Evolutionary conservation across 1,284 basidiomycete genomes (phyloP), one percentile per base, ranked within the genome.

Genomic region (Melampsora americana): DNA sequence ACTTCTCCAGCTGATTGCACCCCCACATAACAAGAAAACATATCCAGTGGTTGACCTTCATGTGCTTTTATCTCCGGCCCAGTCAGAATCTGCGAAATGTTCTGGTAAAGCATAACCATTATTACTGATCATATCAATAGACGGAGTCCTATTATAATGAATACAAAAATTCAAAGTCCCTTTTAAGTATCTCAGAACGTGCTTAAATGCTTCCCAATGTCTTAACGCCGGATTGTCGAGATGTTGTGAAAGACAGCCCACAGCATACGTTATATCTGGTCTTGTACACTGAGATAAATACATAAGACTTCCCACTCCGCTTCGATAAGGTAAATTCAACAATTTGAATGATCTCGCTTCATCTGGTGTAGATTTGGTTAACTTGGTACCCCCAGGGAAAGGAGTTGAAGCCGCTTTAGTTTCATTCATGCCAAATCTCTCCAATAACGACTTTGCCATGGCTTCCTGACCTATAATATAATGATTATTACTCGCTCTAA

Each of bases 241-340:
- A 18, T 44, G 48, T 48, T 44, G 14, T 14, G 69, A 61, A 44
- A 71, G 14, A 2, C 39, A 26, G 2, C 56, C 35, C 4, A 71
- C 69, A 7, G 56, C 42, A 48, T 61, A 71, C 7, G 56, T 61
- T 12, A 71, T 71, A 18, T 71, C 69, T 20, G 59, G 69, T 6
- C 59, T 6, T 6, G 69, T 71, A 14, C 48, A 69, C 6, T 44
- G 53, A n/a, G 68, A 32, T 23, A 70, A 44, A 26, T 70, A 70
- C 30, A 44, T 71, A 0, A 71, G n/a, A 2, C 39, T 30, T 7
- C 69, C 69, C 1, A 71, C 28, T 2, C 56, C 69, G 7, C n/a
- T 44, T 9, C 42, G 32, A 26, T 70, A 70, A 26, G 32, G 44
- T 42, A 35, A 20, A 23, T 70, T 60, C 14, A 23, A 3, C n/a